These are phyloP conservation scores for Parmelia sp. DNA, from an alignment of 495 filamentous ascomycete genomes.

Conservation along the genomic window DNA sequence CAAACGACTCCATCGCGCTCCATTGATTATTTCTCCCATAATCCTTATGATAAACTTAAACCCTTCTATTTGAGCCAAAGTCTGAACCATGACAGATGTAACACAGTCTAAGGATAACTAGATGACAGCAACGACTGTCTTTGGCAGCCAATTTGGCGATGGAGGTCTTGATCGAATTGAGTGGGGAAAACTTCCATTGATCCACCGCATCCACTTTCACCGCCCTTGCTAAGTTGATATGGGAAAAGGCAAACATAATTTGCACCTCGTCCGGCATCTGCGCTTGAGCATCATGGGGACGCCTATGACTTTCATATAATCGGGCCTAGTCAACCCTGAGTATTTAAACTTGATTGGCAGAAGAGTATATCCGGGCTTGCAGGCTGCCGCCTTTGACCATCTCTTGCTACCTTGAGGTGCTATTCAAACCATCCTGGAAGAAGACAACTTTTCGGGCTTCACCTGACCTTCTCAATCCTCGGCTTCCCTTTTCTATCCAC, in stretches of 20 bases:
- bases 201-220: not conserved
- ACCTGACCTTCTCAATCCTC: not conserved
- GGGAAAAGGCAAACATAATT: conserved; percentile 54
- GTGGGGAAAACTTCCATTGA: not conserved
- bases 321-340: conserved; percentile 62
- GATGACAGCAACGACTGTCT: conserved; percentile 55
- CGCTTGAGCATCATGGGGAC: conserved; percentile 57
- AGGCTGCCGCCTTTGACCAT: not conserved
- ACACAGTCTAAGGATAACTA: not conserved
- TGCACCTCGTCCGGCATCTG: conserved; percentile 51
- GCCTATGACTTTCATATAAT: conserved; percentile 64
- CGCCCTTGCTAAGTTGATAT: conserved; percentile 32
- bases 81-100: too few species aligned
- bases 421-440: not conserved
- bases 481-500: conserved; percentile 69
- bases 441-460: not conserved
- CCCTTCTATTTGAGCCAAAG: too few species aligned
- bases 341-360: conserved; percentile 81
- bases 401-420: not conserved
- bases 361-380: too few species aligned
- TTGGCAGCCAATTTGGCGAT: conserved; percentile 64
- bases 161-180: conserved; percentile 42
- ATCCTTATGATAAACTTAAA: too few species aligned
- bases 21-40: too few species aligned
- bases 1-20: too few species aligned